Evolutionary conservation across 2,329 filamentous ascomycete genomes (phyloP).

Genomic region (Cladosporium phlei): DNA sequence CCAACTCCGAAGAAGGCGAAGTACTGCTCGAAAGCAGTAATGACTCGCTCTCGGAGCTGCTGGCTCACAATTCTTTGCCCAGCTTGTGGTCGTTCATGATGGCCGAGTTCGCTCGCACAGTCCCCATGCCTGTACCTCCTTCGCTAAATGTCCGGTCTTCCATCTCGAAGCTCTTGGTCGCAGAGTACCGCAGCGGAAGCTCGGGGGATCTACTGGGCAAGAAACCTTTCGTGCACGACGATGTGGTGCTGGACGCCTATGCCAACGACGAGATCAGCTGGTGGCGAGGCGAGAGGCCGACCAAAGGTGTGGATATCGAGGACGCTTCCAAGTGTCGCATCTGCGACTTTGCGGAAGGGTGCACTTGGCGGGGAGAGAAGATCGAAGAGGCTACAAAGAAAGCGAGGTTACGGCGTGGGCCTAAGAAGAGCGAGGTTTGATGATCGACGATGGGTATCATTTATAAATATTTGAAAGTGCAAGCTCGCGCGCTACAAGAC

Average conservation of each 20-base stretch:
- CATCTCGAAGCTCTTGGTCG: constrained; percentile 54
- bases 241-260: constrained; percentile 59
- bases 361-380: constrained; percentile 70
- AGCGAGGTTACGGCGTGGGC: constrained; percentile 20
- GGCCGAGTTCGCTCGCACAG: constrained; percentile 47
- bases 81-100: constrained; percentile 62
- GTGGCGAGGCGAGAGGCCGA: constrained; percentile 74
- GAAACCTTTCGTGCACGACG: constrained; percentile 63
- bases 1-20: constrained; percentile 20
- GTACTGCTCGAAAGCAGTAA: constrained; percentile 34
- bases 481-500: too few species aligned
- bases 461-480: too few species aligned
- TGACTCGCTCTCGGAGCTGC: constrained; percentile 48
- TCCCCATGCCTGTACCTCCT: constrained; percentile 22
- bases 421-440: constrained; percentile 22
- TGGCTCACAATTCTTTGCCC: constrained; percentile 55
- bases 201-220: constrained; percentile 52
- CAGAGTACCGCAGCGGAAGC: constrained; percentile 49
- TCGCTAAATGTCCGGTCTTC: constrained; percentile 42
- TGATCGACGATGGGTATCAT: too few species aligned
- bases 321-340: constrained; percentile 83
- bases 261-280: constrained; percentile 68
- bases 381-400: constrained; percentile 52
- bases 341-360: constrained; percentile 77
- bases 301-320: constrained; percentile 71